Evolutionary conservation across 306 rosid species (phyloP), one percentile per base, ranked within the genome.

Genomic region (Rosa multiflora): DNA sequence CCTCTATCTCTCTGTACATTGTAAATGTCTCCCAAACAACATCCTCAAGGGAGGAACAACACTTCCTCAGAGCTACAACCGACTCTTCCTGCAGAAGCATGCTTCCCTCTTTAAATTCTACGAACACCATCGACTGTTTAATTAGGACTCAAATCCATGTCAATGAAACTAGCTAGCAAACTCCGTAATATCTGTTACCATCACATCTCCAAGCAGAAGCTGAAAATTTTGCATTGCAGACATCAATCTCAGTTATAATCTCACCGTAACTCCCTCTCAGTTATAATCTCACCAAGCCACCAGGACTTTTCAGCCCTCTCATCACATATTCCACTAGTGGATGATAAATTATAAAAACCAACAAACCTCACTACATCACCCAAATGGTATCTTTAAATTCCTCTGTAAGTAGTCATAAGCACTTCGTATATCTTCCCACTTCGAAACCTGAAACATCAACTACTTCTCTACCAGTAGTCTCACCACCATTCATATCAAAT

Each of bases 361-460:
- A 84, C 86, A 70, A 91, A 86, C 82, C 75, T 86, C 71, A 87
- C 93, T 73, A 91, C 72, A 84, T 91, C 96, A 1, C 93, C 96
- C 83, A 91, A 70, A 29, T 86, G 82, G 55, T 89, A 87, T 29
- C 90, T 87, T 72, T 89, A 91, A 18, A 89, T 83, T 84, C 96
- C 96, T 78, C 89, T 72, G 1, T 77, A 83, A 67, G 93, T 91
- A 44, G 96, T 91, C 10, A 85, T 84, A 76, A 91, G 67, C 43
- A 91, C 84, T 89, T 89, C 90, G 84, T 91, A 91, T 91, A 91
- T 87, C 89, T 86, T 89, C 76, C 96, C 74, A 80, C 81, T 83
- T 86, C 86, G 8, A 89, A 87, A 76, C 81, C 72, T 18, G 84
- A 77, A 62, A 86, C 26, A 26, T 84, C 90, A 14, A 87, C 87